These are phyloP conservation scores for Mangifera indica DNA, from an alignment of 345 rosid species.

Conservation along the genomic window DNA sequence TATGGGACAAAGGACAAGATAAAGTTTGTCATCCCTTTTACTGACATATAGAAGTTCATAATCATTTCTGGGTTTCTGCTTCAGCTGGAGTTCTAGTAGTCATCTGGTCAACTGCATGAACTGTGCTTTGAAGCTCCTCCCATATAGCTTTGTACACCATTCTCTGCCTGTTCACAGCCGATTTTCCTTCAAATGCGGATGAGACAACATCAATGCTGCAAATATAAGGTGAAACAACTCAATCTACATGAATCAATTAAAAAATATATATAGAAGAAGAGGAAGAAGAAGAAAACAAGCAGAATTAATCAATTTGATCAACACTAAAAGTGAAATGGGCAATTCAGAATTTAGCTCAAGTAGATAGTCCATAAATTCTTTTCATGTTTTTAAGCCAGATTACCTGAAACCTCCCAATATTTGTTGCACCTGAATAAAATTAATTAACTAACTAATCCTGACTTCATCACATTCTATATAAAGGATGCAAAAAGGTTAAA, in stretches of 20 bases:
- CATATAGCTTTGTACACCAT: constrained; percentile 98
- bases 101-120: constrained; percentile 96
- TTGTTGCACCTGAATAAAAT: not conserved
- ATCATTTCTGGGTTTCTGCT: constrained; percentile 45
- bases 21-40: not conserved
- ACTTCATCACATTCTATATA: not conserved
- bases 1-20: not conserved
- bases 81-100: constrained; percentile 81
- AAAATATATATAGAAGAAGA: too few relatives aligned
- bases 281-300: not conserved
- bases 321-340: not conserved
- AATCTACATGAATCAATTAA: not conserved
- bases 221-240: constrained; percentile 1
- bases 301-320: not conserved
- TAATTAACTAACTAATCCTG: not conserved
- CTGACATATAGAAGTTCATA: not conserved
- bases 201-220: constrained; percentile 85
- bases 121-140: constrained; percentile 96
- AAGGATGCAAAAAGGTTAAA: not conserved
- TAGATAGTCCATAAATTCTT: not conserved
- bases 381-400: not conserved
- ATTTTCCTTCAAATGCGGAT: constrained; percentile 79
- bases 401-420: too few relatives aligned
- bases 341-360: not conserved
- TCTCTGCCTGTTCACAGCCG: constrained; percentile 88